Evolutionary conservation across 1,284 basidiomycete species (phyloP).

Genomic region (Cystobasidiaceae sp.): DNA sequence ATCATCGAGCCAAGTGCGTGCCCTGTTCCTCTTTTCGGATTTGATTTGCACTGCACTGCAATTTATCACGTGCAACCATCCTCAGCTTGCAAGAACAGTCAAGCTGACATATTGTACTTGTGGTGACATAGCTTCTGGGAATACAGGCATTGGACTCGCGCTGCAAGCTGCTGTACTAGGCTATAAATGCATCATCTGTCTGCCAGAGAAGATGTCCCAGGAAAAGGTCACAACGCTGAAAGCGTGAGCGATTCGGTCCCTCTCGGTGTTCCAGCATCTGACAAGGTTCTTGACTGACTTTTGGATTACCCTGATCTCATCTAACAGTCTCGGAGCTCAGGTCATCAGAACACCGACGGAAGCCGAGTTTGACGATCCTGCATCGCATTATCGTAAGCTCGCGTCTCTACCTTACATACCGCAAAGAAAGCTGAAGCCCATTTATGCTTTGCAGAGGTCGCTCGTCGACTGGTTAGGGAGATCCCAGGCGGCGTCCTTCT

Average conservation of each 20-base stretch:
- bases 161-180: constrained; percentile 88
- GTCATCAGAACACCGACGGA: constrained; percentile 91
- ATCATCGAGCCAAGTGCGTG: constrained; percentile 73
- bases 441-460: constrained; percentile 70
- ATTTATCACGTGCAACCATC: too few relatives aligned
- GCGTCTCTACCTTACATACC: constrained; percentile 8
- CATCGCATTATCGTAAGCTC: constrained; percentile 69
- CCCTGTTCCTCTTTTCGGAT: too few relatives aligned
- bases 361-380: constrained; percentile 75
- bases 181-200: constrained; percentile 72
- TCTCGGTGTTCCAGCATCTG: not conserved
- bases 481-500: constrained; percentile 84
- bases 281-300: too few relatives aligned
- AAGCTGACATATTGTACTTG: not conserved
- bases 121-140: constrained; percentile 39
- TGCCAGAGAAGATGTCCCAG: constrained; percentile 89
- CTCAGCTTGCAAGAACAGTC: not conserved
- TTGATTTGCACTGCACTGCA: too few relatives aligned
- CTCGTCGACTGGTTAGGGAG: constrained; percentile 65
- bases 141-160: constrained; percentile 78
- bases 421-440: not conserved
- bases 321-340: constrained; percentile 62
- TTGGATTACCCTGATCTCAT: not conserved
- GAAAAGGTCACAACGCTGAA: constrained; percentile 92
- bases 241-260: constrained; percentile 53